Evolutionary conservation across 495 filamentous ascomycete species (phyloP).

Genomic region (Hypoxylon intermedium): DNA sequence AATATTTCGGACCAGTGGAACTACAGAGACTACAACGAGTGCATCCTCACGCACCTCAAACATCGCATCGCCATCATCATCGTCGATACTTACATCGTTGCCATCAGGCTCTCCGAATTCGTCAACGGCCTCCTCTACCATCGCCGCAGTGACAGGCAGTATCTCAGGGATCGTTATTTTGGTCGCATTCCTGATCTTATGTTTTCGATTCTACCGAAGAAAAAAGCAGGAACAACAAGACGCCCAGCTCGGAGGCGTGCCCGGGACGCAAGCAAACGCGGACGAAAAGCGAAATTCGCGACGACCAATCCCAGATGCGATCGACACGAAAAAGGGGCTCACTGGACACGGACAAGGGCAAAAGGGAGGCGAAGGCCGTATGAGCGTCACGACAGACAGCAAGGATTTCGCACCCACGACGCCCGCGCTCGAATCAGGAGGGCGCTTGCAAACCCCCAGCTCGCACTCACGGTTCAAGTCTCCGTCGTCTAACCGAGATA

Average conservation of each 20-base stretch:
- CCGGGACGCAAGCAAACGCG: neutral
- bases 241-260: neutral
- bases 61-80: neutral
- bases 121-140: constrained; percentile 5
- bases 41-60: neutral
- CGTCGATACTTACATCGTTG: neutral
- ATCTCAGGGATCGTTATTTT: constrained; percentile 29
- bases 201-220: constrained; percentile 25
- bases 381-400: constrained; percentile 2
- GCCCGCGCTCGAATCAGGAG: constrained; percentile 31
- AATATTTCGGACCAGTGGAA: neutral
- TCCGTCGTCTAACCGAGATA: constrained; percentile 9
- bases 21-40: neutral
- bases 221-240: neutral
- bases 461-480: constrained; percentile 19
- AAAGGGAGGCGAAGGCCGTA: neutral
- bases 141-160: constrained; percentile 29
- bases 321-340: constrained; percentile 1
- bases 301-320: constrained; percentile 17
- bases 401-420: constrained; percentile 19
- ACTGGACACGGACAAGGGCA: neutral
- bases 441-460: neutral
- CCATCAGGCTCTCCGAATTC: neutral
- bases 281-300: neutral
- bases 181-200: constrained; percentile 21